Conservation (phyloP, 441 rosid species). For the Breynia disticha region DNA sequence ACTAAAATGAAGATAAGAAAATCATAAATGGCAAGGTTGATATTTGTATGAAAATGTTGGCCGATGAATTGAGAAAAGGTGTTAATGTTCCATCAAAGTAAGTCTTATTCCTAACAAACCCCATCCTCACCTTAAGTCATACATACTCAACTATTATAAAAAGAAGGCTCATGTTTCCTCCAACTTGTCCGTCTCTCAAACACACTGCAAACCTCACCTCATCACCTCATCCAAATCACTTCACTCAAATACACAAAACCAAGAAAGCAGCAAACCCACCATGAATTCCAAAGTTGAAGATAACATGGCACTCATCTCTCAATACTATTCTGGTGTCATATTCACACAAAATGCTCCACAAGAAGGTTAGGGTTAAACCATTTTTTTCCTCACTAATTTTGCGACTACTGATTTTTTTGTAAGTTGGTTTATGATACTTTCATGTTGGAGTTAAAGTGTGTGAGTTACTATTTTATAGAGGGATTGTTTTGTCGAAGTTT, state of each 20-base stretch:
- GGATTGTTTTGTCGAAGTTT: too few relatives aligned
- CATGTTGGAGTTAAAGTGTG: too few relatives aligned
- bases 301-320: slow-evolving; percentile 41
- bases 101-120: slow-evolving; percentile 7
- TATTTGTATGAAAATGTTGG: slow-evolving; percentile 2
- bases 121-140: slow-evolving; percentile 6
- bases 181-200: slow-evolving; percentile 28
- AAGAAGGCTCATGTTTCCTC: slow-evolving; percentile 15
- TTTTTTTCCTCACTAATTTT: too few relatives aligned
- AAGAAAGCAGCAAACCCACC: slow-evolving; percentile 14
- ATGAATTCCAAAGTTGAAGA: slow-evolving; percentile 32
- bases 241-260: not conserved
- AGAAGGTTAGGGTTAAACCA: slow-evolving; percentile 33
- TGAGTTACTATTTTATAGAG: too few relatives aligned
- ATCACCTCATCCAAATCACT: not conserved
- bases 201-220: slow-evolving; percentile 7
- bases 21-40: slow-evolving; percentile 18
- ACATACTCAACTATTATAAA: slow-evolving; percentile 19
- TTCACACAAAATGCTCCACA: slow-evolving; percentile 37
- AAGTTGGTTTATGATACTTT: too few relatives aligned
- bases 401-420: too few relatives aligned
- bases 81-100: too few relatives aligned
- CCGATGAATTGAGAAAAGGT: slow-evolving; percentile 1
- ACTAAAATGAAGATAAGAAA: too few relatives aligned
- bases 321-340: slow-evolving; percentile 33